phyloP scores from a whole-genome alignment of 2,329 filamentous ascomycete species.

The Fusarium chuoi region DNA sequence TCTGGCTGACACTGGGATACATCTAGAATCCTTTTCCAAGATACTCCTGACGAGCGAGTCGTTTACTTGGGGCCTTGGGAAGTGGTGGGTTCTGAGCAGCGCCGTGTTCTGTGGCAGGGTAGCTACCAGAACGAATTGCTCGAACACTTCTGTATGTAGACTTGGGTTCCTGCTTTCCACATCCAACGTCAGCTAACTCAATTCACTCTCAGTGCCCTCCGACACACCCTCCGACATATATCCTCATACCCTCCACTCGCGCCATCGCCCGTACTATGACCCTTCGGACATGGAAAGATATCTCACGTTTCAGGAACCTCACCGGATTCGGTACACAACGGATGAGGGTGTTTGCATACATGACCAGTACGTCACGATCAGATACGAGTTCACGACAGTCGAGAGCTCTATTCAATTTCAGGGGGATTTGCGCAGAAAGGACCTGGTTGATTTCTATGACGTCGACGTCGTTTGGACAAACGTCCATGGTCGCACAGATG shows the following conservation, averaged over 20 bases:
- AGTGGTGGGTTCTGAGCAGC: constrained; percentile 58
- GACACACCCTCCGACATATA: constrained; percentile 56
- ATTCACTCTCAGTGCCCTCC: constrained; percentile 54
- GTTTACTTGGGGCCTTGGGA: constrained; percentile 66
- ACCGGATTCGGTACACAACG: constrained; percentile 60
- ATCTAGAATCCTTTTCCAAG: constrained; percentile 61
- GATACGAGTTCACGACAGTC: constrained; percentile 62
- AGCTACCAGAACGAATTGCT: constrained; percentile 63
- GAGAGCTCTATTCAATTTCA: constrained; percentile 61
- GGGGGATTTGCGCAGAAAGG: constrained; percentile 58
- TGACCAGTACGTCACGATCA: constrained; percentile 59
- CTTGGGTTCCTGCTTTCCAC: neutral
- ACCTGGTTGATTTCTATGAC: constrained; percentile 62
- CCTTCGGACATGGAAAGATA: constrained; percentile 61
- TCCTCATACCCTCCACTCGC: constrained; percentile 61
- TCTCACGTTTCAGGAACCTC: constrained; percentile 59
- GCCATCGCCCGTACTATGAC: constrained; percentile 62
- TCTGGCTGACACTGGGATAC: constrained; percentile 33
- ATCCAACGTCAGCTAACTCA: constrained; percentile 12
- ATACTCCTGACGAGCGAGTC: constrained; percentile 59
- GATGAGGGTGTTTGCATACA: constrained; percentile 59
- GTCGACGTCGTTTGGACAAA: constrained; percentile 65
- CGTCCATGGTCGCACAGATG: constrained; percentile 59
- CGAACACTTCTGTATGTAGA: constrained; percentile 60
- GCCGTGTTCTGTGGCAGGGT: constrained; percentile 63